Conservation (phyloP, 2,329 filamentous ascomycete genomes). For the Xylaria sp. region DNA sequence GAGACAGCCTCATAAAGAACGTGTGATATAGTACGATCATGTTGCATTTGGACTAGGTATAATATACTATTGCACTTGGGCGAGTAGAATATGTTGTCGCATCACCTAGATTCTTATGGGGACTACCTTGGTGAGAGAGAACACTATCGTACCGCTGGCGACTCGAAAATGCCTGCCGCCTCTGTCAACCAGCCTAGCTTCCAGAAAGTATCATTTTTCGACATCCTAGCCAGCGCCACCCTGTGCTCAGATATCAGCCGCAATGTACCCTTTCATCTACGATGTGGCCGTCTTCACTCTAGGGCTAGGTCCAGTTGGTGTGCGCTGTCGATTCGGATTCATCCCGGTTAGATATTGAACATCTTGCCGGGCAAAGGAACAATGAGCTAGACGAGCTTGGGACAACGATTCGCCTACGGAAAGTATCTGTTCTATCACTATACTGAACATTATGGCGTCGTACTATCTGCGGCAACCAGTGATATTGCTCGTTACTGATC, state of each 20-base stretch:
- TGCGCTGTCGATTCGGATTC: background rate
- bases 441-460: background rate
- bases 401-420: background rate
- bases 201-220: constrained; percentile 13
- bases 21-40: background rate
- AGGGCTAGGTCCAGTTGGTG: background rate
- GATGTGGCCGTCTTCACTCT: constrained; percentile 6
- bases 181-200: constrained; percentile 3
- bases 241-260: background rate
- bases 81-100: background rate
- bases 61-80: background rate
- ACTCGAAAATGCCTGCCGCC: constrained; percentile 4
- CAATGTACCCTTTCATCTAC: background rate
- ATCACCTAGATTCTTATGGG: background rate
- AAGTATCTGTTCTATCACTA: background rate
- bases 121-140: background rate
- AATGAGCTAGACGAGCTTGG: background rate
- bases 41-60: background rate
- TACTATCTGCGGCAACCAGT: background rate
- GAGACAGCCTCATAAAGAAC: background rate
- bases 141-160: background rate
- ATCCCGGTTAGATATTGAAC: background rate
- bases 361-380: background rate
- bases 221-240: background rate
- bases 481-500: background rate